These are phyloP conservation scores for Fusarium sp. DNA, from an alignment of 2,329 filamentous ascomycete species.

Conservation along the genomic window DNA sequence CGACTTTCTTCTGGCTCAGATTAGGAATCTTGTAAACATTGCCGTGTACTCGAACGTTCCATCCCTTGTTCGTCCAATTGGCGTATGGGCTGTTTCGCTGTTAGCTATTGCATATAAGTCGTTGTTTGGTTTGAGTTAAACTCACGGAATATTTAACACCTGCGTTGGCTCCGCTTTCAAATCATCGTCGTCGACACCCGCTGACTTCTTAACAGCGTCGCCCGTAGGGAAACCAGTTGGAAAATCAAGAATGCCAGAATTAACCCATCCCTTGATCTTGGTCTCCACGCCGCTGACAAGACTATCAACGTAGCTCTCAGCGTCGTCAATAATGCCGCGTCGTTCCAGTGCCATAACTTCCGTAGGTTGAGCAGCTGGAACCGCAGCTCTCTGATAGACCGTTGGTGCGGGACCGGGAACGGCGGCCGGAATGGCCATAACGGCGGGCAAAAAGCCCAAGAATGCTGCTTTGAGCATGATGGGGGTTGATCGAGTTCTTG, in stretches of 20 bases:
- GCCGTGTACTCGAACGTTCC: conserved; percentile 82
- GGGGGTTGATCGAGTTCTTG: not conserved
- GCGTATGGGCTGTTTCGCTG: conserved; percentile 66
- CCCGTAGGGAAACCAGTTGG: conserved; percentile 76
- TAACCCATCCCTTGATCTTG: conserved; percentile 70
- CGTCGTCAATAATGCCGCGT: conserved; percentile 56
- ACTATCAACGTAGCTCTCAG: conserved; percentile 65
- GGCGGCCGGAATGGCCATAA: conserved; percentile 44
- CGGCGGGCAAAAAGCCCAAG: conserved; percentile 43
- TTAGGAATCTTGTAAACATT: conserved; percentile 86
- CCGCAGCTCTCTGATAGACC: conserved; percentile 20
- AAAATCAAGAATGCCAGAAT: conserved; percentile 75
- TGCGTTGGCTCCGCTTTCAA: conserved; percentile 75
- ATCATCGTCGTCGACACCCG: conserved; percentile 69
- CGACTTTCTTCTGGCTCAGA: conserved; percentile 72
- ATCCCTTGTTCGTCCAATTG: conserved; percentile 84
- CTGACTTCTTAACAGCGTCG: conserved; percentile 69
- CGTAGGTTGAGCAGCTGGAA: conserved; percentile 46
- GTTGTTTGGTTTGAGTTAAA: not conserved
- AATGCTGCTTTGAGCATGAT: conserved; percentile 40
- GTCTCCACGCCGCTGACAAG: conserved; percentile 66
- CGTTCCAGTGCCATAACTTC: conserved; percentile 42
- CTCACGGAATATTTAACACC: conserved; percentile 75
- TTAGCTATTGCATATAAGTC: not conserved
- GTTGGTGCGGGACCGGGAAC: conserved; percentile 44